Percentiles rank a stretch among this genome's conserved stretches.
These are phyloP conservation scores for Fomitiporia mediterranea DNA, from an alignment of 1,284 basidiomycete species.

Conservation along the genomic window DNA sequence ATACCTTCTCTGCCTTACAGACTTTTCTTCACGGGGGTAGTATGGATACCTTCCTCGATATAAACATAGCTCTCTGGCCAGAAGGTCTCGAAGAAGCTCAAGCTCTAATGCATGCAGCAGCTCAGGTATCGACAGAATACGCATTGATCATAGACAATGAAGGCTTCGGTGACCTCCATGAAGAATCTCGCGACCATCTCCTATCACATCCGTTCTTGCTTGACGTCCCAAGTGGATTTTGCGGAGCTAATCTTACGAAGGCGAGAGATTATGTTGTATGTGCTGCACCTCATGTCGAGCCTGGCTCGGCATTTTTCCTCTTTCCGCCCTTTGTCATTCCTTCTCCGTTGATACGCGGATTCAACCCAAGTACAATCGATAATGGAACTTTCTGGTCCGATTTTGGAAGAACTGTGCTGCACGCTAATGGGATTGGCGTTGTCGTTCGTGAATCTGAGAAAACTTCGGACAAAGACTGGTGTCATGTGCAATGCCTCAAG, in stretches of 20 bases:
- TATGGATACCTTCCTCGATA: conserved; percentile 10
- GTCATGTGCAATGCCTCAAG: conserved; percentile 10
- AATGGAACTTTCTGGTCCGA: conserved; percentile 37
- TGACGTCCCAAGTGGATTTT: conserved; percentile 15
- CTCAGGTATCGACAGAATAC: conserved; percentile 14
- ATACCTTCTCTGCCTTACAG: not conserved
- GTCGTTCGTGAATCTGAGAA: conserved; percentile 10
- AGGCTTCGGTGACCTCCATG: conserved; percentile 13
- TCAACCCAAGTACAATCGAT: conserved; percentile 21
- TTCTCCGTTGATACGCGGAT: conserved; percentile 30
- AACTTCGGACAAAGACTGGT: conserved; percentile 9
- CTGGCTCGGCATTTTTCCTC: conserved; percentile 42
- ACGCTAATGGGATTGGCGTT: conserved; percentile 1
- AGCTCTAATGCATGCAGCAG: conserved; percentile 22
- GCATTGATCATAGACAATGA: conserved; percentile 12
- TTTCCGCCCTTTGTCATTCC: conserved; percentile 54
- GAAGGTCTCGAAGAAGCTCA: conserved; percentile 12
- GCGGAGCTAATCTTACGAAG: conserved; percentile 3
- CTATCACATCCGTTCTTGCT: conserved; percentile 16
- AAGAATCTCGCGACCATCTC: conserved; percentile 6
- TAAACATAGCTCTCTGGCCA: conserved; percentile 8
- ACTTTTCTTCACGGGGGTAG: conserved; percentile 2
- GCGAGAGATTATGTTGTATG: conserved; percentile 8
- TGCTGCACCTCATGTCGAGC: conserved; percentile 5
- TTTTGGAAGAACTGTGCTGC: conserved; percentile 37